phyloP scores from a whole-genome alignment of 108 stramenopile genomes.

The Halocafeteria seosinensis region DNA sequence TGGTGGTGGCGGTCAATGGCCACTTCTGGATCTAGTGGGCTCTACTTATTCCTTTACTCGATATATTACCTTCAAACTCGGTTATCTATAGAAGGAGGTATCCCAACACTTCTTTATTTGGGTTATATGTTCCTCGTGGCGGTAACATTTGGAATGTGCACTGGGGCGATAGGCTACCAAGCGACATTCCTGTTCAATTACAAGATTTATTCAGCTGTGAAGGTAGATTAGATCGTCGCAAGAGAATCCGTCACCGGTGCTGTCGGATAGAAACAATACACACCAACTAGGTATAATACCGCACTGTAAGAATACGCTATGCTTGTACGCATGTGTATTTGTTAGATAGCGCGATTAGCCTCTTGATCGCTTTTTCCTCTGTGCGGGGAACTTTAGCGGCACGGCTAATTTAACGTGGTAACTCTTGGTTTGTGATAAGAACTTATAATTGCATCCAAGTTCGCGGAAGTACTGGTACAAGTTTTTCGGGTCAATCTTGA shows the following conservation, averaged over 20 bases:
- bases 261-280: no score
- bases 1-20: conserved; percentile 98
- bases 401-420: no score
- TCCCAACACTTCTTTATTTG: conserved; percentile 74
- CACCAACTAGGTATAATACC: no score
- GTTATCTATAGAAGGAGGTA: conserved; percentile 62
- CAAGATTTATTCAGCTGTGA: conserved; percentile 42
- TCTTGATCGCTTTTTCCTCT: no score
- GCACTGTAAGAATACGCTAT: no score
- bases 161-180: conserved; percentile 73
- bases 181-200: conserved; percentile 57
- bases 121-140: conserved; percentile 91
- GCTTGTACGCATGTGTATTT: no score
- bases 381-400: no score
- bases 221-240: conserved; percentile 24
- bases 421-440: no score
- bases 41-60: conserved; percentile 86
- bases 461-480: background rate
- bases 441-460: background rate
- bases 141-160: conserved; percentile 67
- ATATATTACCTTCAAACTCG: conserved; percentile 66
- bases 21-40: conserved; percentile 64
- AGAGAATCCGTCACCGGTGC: no score
- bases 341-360: no score
- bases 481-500: background rate